Base-by-base conservation (phyloP, 176 grass and related monocot genomes). In the Oryza punctata region DNA sequence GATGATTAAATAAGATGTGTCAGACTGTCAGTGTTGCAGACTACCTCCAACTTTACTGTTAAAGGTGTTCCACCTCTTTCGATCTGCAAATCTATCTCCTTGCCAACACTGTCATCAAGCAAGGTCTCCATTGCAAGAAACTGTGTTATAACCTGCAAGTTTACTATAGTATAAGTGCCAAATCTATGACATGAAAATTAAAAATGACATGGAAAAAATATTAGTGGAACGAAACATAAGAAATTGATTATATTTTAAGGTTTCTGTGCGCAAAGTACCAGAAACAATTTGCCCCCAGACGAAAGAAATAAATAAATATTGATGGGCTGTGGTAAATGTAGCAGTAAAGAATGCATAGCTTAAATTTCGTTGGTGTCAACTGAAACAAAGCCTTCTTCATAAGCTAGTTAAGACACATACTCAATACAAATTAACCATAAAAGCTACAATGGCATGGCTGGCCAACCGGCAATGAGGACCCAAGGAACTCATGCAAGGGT, bases 51-150 rank as follows among this genome's bases (percentile, higher is more conserved):
- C 27, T 94, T 95, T 50, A 99, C 83, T 35, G 86, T 88, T 73
- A 91, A 87, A 26, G 93, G 61, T 24, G 60, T 61, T 86, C 96
- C 96, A 82, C 93, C 96, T 89, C 96, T 94, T 94, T 99, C 93
- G 25, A 99, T 91, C 69, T 87, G 75, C 80, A 99, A 80, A 90
- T 94, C 78, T 76, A 99, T 89, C 79, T 92, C 91, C 59, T 35
- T 78, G 21, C 91, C 78, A 75, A 99, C 89, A 2, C 78, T 94
- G 54, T 91, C 81, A 86, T 99, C 96, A 87, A 99, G 93, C 92
- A 95, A 89, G 35, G 85, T 96, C 83, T 99, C 96, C 87, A 99
- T 64, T 83, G 57, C 85, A 66, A 99, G 93, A 89, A 99, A 99
- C 78, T 99, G 96, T 15, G 96, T 99, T 73, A 99, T 78, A 88